phyloP scores from a whole-genome alignment of 345 rosid genomes.

The Gossypium sturtianum region DNA sequence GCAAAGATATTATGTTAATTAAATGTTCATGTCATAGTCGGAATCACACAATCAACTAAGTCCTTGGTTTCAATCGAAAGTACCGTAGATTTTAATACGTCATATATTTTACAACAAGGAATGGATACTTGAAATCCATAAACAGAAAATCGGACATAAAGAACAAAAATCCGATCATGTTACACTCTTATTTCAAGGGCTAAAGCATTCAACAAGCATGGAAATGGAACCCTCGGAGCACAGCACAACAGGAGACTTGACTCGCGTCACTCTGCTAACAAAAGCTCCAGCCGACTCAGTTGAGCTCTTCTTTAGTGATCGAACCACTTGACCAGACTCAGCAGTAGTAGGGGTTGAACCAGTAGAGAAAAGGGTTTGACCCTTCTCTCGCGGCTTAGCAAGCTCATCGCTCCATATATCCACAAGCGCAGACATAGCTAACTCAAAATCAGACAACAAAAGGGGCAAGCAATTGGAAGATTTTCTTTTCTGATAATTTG shows the following conservation, averaged over 20 bases:
- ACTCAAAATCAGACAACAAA: neutral
- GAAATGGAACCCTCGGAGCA: neutral
- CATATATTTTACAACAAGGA: no score
- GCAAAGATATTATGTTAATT: no score
- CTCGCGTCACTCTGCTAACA: neutral
- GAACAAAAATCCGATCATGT: no score
- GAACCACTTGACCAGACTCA: slow-evolving; percentile 5
- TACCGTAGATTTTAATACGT: no score
- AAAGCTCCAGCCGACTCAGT: neutral
- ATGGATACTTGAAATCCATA: no score
- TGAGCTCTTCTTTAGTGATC: neutral
- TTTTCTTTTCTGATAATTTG: neutral
- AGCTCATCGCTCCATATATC: slow-evolving; percentile 44
- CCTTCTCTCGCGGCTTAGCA: slow-evolving; percentile 31
- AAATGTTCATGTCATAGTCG: no score
- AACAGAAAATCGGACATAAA: no score
- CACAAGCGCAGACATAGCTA: slow-evolving; percentile 34
- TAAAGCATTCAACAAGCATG: slow-evolving; percentile 10
- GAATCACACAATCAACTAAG: no score
- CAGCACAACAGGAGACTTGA: neutral
- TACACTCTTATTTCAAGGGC: neutral
- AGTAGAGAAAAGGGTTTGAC: slow-evolving; percentile 5
- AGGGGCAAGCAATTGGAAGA: neutral
- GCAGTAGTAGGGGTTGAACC: no score
- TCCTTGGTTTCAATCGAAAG: no score